Evolutionary conservation across 2,329 filamentous ascomycete species (phyloP).

Genomic region (Dryadomyces quercus-mongolicae): DNA sequence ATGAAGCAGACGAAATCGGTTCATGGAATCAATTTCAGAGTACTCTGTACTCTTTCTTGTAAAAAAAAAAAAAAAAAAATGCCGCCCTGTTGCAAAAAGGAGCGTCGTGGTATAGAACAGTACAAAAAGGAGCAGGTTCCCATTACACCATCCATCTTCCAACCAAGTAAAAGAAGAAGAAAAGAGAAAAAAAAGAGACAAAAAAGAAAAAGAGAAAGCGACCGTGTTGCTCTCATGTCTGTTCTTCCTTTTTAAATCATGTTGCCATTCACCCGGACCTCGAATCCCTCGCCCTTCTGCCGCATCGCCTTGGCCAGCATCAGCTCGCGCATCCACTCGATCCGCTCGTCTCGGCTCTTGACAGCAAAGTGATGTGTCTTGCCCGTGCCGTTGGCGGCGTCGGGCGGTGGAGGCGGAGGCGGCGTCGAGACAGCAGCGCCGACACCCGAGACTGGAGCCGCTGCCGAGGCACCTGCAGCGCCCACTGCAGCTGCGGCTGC

Average conservation of each 20-base stretch:
- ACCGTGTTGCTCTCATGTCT: too few relatives aligned
- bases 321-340: conserved; percentile 93
- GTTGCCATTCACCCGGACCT: conserved; percentile 71
- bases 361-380: conserved; percentile 96
- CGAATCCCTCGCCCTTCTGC: conserved; percentile 73
- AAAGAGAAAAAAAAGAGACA: neutral
- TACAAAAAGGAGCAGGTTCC: conserved; percentile 1
- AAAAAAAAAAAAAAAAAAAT: conserved; percentile 6
- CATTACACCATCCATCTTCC: neutral
- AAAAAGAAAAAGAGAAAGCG: too few relatives aligned
- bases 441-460: conserved; percentile 5
- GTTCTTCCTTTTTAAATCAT: conserved; percentile 39
- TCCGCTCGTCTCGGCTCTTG: conserved; percentile 73
- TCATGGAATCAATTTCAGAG: neutral
- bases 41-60: neutral
- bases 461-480: conserved; percentile 9
- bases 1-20: too few relatives aligned
- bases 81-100: conserved; percentile 10
- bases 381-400: conserved; percentile 45
- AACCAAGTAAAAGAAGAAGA: neutral
- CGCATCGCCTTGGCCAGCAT: conserved; percentile 83
- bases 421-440: neutral
- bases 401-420: conserved; percentile 26
- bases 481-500: conserved; percentile 4
- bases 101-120: conserved; percentile 12